Evolutionary conservation across 176 grass and related monocot genomes (phyloP), one percentile per base, ranked within the genome.

Genomic region (Poa annua): DNA sequence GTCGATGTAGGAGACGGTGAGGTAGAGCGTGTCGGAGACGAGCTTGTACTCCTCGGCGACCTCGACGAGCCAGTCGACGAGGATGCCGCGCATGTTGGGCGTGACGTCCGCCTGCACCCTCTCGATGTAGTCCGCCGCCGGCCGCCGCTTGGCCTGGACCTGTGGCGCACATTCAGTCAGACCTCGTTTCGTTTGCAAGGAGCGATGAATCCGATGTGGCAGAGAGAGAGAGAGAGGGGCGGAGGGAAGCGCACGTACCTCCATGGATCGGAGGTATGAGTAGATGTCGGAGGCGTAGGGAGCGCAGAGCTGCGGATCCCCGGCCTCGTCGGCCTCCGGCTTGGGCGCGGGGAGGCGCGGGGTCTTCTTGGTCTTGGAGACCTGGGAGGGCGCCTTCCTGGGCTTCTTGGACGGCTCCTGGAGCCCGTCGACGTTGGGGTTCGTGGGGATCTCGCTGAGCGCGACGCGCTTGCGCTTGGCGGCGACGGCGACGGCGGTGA

Each of bases 41-140:
- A 92, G 85, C 61, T 86, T 89, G 73, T 89, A 92, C 84, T 94
- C 92, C 82, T 89, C 80, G 5, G 89, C 84, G 76, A 97, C 86
- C 79, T 92, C 81, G 12, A 94, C 90, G 76, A 97, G 82, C 95
- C 92, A 97, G 86, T 94, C 90, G n/a, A 97, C 72, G 74, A 97
- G 87, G 75, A 91, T 86, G 44, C 52, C 79, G 11, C 92, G 81
- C 92, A 92, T 94, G 51, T 87, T 83, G 36, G 67, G 78, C 7
- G 87, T 88, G 52, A 94, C 65, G 54, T 94, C 87, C 29, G 51
- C 21, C 82, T 94, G 92, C 71, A 89, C 85, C 38, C 52, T 11
- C 41, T 89, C 82, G 65, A 94, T 63, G 85, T 94, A 94, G 75
- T 90, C 80, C 48, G 19, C 20, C 36, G 39, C 34, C 36, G 90